A percentile compares a stretch with the other conserved stretches of the same genome.
phyloP scores from a whole-genome alignment of 306 rosid genomes.

The Inga leiocalycina region DNA sequence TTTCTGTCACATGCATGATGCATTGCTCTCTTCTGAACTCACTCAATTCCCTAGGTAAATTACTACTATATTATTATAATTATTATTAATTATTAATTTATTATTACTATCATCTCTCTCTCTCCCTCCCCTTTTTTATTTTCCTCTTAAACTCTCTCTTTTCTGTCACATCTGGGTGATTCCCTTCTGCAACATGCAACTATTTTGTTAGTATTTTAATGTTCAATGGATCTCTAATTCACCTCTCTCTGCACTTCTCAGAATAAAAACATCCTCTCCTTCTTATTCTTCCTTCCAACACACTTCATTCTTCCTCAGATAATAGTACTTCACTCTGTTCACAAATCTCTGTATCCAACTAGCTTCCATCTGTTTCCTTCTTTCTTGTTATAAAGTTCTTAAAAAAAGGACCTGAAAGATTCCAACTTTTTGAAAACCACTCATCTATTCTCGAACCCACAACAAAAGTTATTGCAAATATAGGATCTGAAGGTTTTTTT shows the following conservation, averaged over 20 bases:
- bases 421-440: background rate
- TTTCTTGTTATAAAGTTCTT: background rate
- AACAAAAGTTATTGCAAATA: conserved; percentile 26
- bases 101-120: background rate
- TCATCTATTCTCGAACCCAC: background rate
- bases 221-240: conserved; percentile 59
- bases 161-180: conserved; percentile 36
- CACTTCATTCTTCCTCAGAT: conserved; percentile 34
- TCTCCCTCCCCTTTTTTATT: background rate
- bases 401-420: background rate
- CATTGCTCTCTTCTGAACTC: conserved; percentile 34
- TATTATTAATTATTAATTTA: too few relatives aligned
- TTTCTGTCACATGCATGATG: conserved; percentile 48
- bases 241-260: conserved; percentile 53
- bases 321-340: conserved; percentile 1
- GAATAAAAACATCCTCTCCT: conserved; percentile 39
- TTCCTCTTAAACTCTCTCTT: background rate
- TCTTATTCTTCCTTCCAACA: conserved; percentile 39
- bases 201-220: conserved; percentile 39
- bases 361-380: conserved; percentile 4
- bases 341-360: background rate
- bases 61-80: background rate
- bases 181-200: conserved; percentile 43
- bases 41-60: conserved; percentile 48
- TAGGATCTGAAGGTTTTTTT: conserved; percentile 29